Percentiles rank a stretch among this genome's conserved stretches.
Conservation (phyloP, 371 early-diverging fungal species). For the Mucor racemosus region DNA sequence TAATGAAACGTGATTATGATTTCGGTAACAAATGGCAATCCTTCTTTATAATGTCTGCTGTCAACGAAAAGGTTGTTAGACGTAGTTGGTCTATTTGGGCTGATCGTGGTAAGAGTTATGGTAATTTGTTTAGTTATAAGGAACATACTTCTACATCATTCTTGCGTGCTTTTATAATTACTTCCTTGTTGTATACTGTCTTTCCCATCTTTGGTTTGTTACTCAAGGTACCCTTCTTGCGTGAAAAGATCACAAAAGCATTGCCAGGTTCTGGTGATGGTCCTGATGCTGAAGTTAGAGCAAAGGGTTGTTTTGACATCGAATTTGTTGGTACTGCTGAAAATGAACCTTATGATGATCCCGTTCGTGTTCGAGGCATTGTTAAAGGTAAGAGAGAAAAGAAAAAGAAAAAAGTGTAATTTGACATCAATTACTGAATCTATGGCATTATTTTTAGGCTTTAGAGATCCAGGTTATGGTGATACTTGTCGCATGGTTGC, state of each 20-base stretch:
- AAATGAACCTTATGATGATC: constrained; percentile 42
- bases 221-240: constrained; percentile 38
- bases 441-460: constrained; percentile 12
- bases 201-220: constrained; percentile 38
- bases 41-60: constrained; percentile 60
- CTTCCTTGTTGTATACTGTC: constrained; percentile 40
- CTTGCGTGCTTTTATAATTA: constrained; percentile 41
- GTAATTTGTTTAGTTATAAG: constrained; percentile 57
- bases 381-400: constrained; percentile 52
- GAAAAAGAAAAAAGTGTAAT: constrained; percentile 29
- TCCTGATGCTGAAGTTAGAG: constrained; percentile 56
- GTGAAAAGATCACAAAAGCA: constrained; percentile 50
- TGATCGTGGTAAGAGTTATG: constrained; percentile 55
- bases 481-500: constrained; percentile 70
- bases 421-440: not conserved
- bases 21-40: constrained; percentile 61
- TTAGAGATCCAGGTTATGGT: constrained; percentile 78
- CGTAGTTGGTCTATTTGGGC: constrained; percentile 57
- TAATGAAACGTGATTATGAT: constrained; percentile 34
- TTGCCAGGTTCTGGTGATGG: constrained; percentile 67
- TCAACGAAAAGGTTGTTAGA: constrained; percentile 62
- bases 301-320: constrained; percentile 49
- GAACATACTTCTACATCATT: constrained; percentile 60
- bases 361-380: constrained; percentile 55
- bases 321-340: constrained; percentile 58